A percentile compares a stretch with the other conserved stretches of the same genome.
Conservation (phyloP, 176 grass and related monocot species). For the Tillandsia fasciculata region DNA sequence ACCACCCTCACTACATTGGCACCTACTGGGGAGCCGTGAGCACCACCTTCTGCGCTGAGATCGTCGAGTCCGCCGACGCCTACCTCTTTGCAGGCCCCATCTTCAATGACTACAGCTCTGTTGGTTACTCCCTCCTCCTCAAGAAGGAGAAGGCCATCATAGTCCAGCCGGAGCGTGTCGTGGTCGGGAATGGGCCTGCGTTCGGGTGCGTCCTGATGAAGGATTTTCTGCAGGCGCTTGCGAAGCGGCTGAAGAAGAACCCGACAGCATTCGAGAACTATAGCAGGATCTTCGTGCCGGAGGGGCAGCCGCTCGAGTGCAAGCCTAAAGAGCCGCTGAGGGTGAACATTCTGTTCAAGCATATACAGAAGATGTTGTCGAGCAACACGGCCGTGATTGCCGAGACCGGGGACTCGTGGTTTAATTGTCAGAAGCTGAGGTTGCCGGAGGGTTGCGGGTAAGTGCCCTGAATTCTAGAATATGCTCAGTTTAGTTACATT, state of each 20-base stretch:
- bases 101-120: conserved; percentile 92
- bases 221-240: conserved; percentile 49
- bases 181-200: conserved; percentile 55
- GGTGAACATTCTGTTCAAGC: conserved; percentile 76
- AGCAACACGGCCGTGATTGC: conserved; percentile 51
- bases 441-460: conserved; percentile 77
- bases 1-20: conserved; percentile 58
- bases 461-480: conserved; percentile 9
- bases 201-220: conserved; percentile 74
- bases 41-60: conserved; percentile 74
- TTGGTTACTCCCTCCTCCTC: conserved; percentile 76
- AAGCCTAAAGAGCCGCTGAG: conserved; percentile 55
- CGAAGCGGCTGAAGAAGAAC: conserved; percentile 59
- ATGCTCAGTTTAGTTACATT: background rate
- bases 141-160: conserved; percentile 92
- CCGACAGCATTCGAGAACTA: conserved; percentile 67
- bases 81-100: conserved; percentile 79
- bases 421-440: conserved; percentile 81
- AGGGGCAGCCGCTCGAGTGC: conserved; percentile 40
- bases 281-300: conserved; percentile 66
- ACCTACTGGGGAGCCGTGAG: conserved; percentile 91
- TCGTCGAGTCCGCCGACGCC: conserved; percentile 67
- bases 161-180: conserved; percentile 57
- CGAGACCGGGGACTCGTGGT: conserved; percentile 89
- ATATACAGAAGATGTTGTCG: conserved; percentile 61